These are phyloP conservation scores for Pseudonectria foliicola DNA, from an alignment of 2,329 filamentous ascomycete genomes.

Conservation along the genomic window DNA sequence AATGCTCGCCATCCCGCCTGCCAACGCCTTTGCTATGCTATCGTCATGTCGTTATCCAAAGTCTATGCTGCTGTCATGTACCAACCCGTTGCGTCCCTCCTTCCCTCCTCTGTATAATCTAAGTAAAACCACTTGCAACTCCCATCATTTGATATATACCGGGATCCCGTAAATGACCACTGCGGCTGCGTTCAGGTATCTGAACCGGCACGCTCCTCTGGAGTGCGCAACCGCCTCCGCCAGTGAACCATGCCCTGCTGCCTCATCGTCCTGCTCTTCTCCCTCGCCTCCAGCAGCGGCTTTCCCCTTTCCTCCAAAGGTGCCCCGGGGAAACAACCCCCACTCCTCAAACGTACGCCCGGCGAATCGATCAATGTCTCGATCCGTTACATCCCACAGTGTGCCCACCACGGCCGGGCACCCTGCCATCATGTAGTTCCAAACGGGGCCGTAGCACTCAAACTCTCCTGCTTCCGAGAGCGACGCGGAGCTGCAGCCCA, in stretches of 20 bases:
- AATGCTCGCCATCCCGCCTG: no score
- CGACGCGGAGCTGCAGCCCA: constrained; percentile 86
- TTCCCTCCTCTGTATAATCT: constrained; percentile 3
- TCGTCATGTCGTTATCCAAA: no score
- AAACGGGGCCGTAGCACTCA: constrained; percentile 82
- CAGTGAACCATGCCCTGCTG: constrained; percentile 45
- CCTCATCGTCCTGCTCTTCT: constrained; percentile 18
- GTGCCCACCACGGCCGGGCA: constrained; percentile 83
- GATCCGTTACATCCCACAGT: constrained; percentile 96
- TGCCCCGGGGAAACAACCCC: constrained; percentile 59
- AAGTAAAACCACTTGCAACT: constrained; percentile 11
- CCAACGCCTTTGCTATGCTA: no score
- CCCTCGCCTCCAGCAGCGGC: constrained; percentile 19
- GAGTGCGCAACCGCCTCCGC: constrained; percentile 76
- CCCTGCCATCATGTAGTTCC: constrained; percentile 87
- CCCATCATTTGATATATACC: constrained; percentile 58
- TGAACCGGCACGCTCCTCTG: constrained; percentile 73
- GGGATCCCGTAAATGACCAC: constrained; percentile 94
- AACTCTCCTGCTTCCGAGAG: constrained; percentile 75
- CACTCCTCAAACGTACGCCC: constrained; percentile 73
- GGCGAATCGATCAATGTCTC: constrained; percentile 92
- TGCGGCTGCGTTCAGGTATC: constrained; percentile 87
- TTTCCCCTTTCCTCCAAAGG: constrained; percentile 30
- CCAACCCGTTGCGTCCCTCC: not conserved
- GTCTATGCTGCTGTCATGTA: constrained; percentile 1